Percentiles rank a stretch among this genome's conserved stretches.
Conservation (phyloP, 2,329 filamentous ascomycete genomes). For the Sporothrix dimorphospora region DNA sequence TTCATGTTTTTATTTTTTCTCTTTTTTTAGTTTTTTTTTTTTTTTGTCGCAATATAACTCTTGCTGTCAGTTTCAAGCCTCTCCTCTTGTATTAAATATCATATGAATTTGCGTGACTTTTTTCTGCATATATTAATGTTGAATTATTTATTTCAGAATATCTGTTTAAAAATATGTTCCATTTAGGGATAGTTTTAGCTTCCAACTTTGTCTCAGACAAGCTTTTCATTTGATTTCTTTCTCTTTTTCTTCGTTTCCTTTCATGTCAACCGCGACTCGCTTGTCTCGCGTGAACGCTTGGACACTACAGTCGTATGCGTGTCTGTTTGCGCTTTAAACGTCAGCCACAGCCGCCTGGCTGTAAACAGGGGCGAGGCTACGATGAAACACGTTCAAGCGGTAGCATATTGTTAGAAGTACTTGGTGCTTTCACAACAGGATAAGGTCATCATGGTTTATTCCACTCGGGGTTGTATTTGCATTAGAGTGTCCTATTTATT, state of each 20-base stretch:
- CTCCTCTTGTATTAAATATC: neutral
- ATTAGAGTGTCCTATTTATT: neutral
- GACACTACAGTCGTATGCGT: neutral
- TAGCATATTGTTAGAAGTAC: too few species aligned
- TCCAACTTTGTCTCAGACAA: neutral
- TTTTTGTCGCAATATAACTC: neutral
- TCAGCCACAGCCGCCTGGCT: neutral
- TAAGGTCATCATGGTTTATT: too few species aligned
- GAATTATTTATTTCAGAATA: neutral
- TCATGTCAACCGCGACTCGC: neutral
- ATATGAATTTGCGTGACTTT: neutral
- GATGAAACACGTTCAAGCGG: neutral
- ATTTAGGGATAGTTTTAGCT: neutral
- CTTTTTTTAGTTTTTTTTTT: constrained; percentile 13
- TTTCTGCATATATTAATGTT: neutral
- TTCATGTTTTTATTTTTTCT: neutral
- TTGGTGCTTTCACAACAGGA: too few species aligned
- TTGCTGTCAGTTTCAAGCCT: neutral
- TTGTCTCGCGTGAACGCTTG: neutral
- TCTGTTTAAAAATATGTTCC: neutral
- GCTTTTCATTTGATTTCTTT: neutral
- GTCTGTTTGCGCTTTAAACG: neutral
- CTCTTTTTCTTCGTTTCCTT: neutral
- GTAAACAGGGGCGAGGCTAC: constrained; percentile 1
- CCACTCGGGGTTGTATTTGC: neutral